A percentile compares a stretch with the other conserved stretches of the same genome.
phyloP scores from a whole-genome alignment of 2,329 filamentous ascomycete species.

The Colletotrichum lini region DNA sequence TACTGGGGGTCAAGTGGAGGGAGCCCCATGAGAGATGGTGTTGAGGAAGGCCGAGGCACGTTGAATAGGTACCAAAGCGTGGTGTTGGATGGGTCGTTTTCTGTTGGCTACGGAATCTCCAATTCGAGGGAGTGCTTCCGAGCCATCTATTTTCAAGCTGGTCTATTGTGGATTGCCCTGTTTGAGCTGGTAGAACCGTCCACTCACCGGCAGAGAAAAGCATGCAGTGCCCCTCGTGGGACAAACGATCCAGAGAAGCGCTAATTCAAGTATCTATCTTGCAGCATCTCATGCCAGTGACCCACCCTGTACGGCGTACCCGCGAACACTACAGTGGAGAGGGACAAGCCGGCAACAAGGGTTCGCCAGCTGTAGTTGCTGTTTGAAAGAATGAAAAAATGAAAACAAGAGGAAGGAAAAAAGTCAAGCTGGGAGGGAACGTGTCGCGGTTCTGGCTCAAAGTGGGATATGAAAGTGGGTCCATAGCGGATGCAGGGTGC shows the following conservation, averaged over 20 bases:
- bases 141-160: not conserved
- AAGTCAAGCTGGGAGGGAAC: not conserved
- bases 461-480: constrained; percentile 22
- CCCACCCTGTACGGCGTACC: not conserved
- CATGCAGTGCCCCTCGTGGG: not conserved
- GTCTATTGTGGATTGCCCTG: not conserved
- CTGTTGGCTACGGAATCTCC: not conserved
- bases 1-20: constrained; percentile 87
- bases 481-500: constrained; percentile 32
- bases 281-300: constrained; percentile 3
- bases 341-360: constrained; percentile 36
- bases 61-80: constrained; percentile 19
- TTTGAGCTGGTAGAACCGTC: not conserved
- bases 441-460: constrained; percentile 8
- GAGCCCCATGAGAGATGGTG: constrained; percentile 83
- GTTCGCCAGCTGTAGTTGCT: constrained; percentile 30
- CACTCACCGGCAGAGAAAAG: not conserved
- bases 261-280: not conserved
- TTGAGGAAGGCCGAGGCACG: constrained; percentile 51
- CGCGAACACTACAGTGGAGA: constrained; percentile 4
- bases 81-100: constrained; percentile 24
- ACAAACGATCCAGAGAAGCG: too few species aligned
- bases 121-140: not conserved
- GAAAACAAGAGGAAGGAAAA: not conserved
- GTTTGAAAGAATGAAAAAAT: not conserved